Base-by-base conservation (phyloP, 257 asterid species). In the Plantago ovata region DNA sequence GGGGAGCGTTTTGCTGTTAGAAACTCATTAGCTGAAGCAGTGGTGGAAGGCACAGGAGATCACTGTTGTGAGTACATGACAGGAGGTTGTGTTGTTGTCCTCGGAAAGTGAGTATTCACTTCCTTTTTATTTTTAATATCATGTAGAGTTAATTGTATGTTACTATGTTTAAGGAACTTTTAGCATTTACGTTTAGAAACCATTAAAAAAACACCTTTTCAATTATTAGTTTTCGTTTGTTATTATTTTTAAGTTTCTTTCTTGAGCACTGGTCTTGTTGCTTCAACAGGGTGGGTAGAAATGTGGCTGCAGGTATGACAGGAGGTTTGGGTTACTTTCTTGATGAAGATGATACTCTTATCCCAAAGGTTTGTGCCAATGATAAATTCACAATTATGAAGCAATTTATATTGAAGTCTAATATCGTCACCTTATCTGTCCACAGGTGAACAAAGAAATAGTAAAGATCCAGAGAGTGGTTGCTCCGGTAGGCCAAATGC, bases 31-130 rank as follows among this genome's bases (percentile, higher is more conserved):
- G 98, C 97, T 3, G 84, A 89, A 76, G 97, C 98, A 3, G 97
- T 93, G 32, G 95, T 93, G 13, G 98, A 93, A 79, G 98, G 98
- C 72, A 81, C 96, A 0, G 98, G 98, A 23, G 98, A 93, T 56
- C 98, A 93, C 74, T 79, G 95, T 55, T 89, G 97, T 33, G 98
- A 93, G 81, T 93, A 93, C 82, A 93, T 93, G 98, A 93, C 98
- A 5, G 98, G 98, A 3, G 98, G 98, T 40, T 88, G 97, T 64
- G 95, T 93, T 23, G 92, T 93, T 32, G 74, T 93, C 64, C 91
- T 92, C 13, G 98, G 98, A 69, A 88, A 92, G 98, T 92, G 71
- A 81, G 98, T 69, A 14, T 41, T 58, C 66, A 1, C 4, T 32
- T n/a, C 4, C 21, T 39, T 18, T 55, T 36, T 10, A 20, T 53